Evolutionary conservation across 2,329 filamentous ascomycete genomes (phyloP).

Genomic region (Fusarium circinatum): DNA sequence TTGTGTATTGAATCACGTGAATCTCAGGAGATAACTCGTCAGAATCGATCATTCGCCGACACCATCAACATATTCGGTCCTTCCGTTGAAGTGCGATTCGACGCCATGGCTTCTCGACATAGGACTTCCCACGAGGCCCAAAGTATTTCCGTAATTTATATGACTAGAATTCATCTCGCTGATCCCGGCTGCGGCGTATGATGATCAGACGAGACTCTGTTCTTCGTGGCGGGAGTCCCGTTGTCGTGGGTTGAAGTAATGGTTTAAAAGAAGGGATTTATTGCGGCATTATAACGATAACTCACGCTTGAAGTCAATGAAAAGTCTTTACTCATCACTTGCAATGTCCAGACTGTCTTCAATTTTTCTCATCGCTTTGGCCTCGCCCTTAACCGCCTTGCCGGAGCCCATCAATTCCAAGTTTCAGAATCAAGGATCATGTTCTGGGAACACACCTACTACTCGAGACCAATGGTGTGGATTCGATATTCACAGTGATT

Average conservation of each 20-base stretch:
- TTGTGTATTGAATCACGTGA: not conserved
- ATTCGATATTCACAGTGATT: constrained; percentile 60
- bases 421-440: constrained; percentile 12
- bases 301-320: not conserved
- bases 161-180: constrained; percentile 3
- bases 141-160: not conserved
- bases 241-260: not conserved
- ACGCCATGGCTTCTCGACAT: constrained; percentile 5
- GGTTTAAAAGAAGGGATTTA: constrained; percentile 5
- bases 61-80: constrained; percentile 22
- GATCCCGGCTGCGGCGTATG: constrained; percentile 9
- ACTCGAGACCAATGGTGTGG: constrained; percentile 57
- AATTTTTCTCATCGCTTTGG: not conserved
- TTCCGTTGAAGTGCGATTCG: constrained; percentile 13
- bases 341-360: constrained; percentile 16
- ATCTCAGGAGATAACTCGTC: not conserved
- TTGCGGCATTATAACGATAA: not conserved
- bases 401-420: constrained; percentile 8
- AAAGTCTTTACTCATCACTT: not conserved
- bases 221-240: constrained; percentile 17
- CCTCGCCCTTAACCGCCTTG: not conserved
- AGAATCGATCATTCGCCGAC: not conserved
- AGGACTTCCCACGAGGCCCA: constrained; percentile 1
- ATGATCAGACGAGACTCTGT: not conserved
- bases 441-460: constrained; percentile 46